Evolutionary conservation across 352 stramenopile genomes (phyloP).

Genomic region (Blastocystis sp.): DNA sequence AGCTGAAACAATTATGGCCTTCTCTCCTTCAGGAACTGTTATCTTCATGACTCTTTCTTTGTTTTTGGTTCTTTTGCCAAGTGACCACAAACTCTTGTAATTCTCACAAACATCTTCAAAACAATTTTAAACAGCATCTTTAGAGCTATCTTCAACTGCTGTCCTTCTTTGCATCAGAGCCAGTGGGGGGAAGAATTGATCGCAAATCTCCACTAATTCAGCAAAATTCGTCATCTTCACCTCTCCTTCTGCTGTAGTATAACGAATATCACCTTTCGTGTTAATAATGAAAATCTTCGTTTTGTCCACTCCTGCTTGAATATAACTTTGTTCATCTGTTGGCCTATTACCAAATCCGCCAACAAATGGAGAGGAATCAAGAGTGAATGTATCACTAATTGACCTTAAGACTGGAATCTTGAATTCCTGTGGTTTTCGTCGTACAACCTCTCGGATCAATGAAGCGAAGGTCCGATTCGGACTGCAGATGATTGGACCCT

Average conservation of each 20-base stretch:
- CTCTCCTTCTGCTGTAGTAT: constrained; percentile 13
- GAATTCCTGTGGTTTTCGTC: constrained; percentile 61
- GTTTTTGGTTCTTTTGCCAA: neutral
- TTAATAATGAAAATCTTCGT: constrained; percentile 66
- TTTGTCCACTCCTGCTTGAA: constrained; percentile 35
- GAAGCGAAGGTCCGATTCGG: constrained; percentile 55
- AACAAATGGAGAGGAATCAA: constrained; percentile 14
- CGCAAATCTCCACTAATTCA: constrained; percentile 10
- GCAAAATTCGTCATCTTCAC: constrained; percentile 11
- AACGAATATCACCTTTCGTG: constrained; percentile 55
- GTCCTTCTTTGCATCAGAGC: neutral
- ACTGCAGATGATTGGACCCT: constrained; percentile 57
- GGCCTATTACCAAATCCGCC: constrained; percentile 46
- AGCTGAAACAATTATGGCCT: neutral
- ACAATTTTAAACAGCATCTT: neutral
- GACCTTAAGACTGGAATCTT: constrained; percentile 56
- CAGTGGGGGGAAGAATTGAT: constrained; percentile 33
- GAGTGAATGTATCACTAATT: constrained; percentile 25
- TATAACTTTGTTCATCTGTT: constrained; percentile 55
- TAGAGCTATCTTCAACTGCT: constrained; percentile 6
- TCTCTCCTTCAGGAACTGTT: constrained; percentile 38
- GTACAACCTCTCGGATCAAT: constrained; percentile 64
- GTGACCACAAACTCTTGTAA: neutral
- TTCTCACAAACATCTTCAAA: neutral
- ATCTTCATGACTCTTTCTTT: constrained; percentile 26